Evolutionary conservation across 179 eudicot species (phyloP).

Genomic region (Drosera spatulata): DNA sequence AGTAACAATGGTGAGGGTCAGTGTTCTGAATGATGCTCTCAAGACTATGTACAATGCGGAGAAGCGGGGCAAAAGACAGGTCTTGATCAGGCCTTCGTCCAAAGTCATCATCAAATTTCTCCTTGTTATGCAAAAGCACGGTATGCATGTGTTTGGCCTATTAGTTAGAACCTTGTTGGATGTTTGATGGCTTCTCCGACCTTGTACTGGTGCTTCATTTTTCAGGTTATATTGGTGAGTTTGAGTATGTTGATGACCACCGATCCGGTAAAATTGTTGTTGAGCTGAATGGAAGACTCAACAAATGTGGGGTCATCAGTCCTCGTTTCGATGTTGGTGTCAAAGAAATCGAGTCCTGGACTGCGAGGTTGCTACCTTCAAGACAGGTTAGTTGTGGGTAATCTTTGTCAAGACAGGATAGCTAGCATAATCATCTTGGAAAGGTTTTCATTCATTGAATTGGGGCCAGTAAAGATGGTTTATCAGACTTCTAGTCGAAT

Average conservation of each 20-base stretch:
- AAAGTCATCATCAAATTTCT: constrained; percentile 25
- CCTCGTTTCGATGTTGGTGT: constrained; percentile 13
- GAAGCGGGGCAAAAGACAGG: constrained; percentile 13
- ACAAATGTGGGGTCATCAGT: constrained; percentile 13
- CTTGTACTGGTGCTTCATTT: background rate
- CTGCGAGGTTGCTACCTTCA: constrained; percentile 11
- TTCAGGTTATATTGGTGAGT: constrained; percentile 11
- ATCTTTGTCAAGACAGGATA: no score
- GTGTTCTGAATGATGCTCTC: constrained; percentile 23
- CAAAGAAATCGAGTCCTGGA: constrained; percentile 12
- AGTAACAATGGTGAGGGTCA: constrained; percentile 18
- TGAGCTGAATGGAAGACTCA: constrained; percentile 10
- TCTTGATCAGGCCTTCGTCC: constrained; percentile 16
- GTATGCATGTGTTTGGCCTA: constrained; percentile 1
- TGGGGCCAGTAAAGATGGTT: no score
- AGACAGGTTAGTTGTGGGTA: constrained; percentile 7
- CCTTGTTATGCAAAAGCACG: constrained; percentile 22
- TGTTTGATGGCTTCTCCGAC: background rate
- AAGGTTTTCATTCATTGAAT: no score
- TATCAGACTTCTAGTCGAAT: background rate
- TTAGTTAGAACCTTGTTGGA: background rate
- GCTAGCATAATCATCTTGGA: no score
- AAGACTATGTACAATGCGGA: background rate
- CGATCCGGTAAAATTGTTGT: constrained; percentile 13
- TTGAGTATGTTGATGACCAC: constrained; percentile 13